A percentile compares a stretch with the other conserved stretches of the same genome.
Evolutionary conservation across 2,329 filamentous ascomycete species (phyloP).

Genomic region (Monilinia fructicola): DNA sequence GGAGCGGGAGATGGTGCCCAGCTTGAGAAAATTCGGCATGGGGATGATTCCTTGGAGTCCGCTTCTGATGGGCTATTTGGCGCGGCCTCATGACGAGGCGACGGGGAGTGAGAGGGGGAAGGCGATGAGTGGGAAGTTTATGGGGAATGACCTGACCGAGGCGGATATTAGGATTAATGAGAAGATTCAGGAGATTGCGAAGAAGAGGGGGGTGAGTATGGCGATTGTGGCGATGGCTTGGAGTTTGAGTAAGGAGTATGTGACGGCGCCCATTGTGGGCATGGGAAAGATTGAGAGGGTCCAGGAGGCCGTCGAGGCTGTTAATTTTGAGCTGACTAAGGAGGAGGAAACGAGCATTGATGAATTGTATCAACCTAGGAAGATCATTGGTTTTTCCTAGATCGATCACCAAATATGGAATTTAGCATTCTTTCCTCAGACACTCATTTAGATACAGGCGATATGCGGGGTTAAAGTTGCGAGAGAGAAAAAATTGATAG

Average conservation of each 20-base stretch:
- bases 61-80: constrained; percentile 38
- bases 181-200: constrained; percentile 45
- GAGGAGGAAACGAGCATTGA: constrained; percentile 56
- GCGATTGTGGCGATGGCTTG: constrained; percentile 59
- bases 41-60: constrained; percentile 45
- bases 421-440: neutral
- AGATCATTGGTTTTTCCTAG: constrained; percentile 2
- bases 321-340: constrained; percentile 47
- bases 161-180: constrained; percentile 35
- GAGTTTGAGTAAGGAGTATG: constrained; percentile 44
- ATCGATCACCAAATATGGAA: neutral
- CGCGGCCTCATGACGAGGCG: constrained; percentile 27
- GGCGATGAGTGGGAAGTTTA: constrained; percentile 26
- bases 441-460: neutral
- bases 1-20: constrained; percentile 42
- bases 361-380: constrained; percentile 39
- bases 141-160: constrained; percentile 27
- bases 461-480: too few species aligned
- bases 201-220: constrained; percentile 58
- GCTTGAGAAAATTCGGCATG: constrained; percentile 36
- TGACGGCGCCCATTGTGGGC: constrained; percentile 52
- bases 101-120: constrained; percentile 27
- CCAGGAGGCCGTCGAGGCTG: constrained; percentile 51
- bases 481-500: too few species aligned
- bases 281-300: constrained; percentile 50